Evolutionary conservation across 345 rosid species (phyloP).

Genomic region (Pseudoturritis turrita): DNA sequence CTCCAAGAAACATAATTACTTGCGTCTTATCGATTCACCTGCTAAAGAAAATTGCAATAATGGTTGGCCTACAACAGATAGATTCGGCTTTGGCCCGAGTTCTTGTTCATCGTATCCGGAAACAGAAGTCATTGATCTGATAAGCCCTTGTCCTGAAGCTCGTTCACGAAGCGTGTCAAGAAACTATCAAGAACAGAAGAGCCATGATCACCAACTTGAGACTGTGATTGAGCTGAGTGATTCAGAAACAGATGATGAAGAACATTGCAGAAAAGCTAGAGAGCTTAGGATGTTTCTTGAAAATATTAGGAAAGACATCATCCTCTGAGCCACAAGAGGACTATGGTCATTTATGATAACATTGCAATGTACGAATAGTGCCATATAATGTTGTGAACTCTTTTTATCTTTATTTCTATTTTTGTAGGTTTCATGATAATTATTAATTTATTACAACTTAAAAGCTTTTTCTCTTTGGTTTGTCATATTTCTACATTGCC

Average conservation of each 20-base stretch:
- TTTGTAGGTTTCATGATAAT: background rate
- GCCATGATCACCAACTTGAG: constrained; percentile 22
- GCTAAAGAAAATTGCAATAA: background rate
- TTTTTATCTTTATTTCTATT: background rate
- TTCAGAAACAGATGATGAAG: constrained; percentile 55
- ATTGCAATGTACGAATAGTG: background rate
- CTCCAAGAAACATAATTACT: constrained; percentile 12
- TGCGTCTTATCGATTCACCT: constrained; percentile 25
- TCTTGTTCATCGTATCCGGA: constrained; percentile 9
- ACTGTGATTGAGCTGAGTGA: constrained; percentile 62
- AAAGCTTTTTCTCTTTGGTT: background rate
- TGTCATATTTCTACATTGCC: too few species aligned
- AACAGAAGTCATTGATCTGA: constrained; percentile 63
- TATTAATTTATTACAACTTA: background rate
- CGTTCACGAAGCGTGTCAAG: constrained; percentile 19
- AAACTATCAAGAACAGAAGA: constrained; percentile 24
- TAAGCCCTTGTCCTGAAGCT: constrained; percentile 57
- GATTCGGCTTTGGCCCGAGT: background rate
- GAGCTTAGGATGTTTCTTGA: constrained; percentile 60
- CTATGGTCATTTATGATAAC: constrained; percentile 1
- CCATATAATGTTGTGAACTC: background rate
- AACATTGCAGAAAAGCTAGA: constrained; percentile 58
- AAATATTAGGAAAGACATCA: constrained; percentile 42
- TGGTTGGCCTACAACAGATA: background rate
- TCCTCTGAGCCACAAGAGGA: constrained; percentile 24